Conservation (phyloP, 164 flowering plant genomes). For the Aristolochia californica region DNA sequence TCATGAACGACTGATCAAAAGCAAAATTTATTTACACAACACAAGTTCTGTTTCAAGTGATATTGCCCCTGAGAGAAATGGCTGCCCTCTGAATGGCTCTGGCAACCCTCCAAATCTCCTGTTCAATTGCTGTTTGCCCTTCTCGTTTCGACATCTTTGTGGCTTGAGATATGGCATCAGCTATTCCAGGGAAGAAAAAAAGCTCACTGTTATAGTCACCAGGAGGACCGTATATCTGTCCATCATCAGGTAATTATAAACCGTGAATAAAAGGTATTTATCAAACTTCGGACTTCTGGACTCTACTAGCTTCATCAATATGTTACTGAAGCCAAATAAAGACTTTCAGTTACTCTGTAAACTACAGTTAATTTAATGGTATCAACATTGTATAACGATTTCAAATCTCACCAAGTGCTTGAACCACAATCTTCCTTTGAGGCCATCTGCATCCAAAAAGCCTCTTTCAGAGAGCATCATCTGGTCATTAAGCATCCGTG, state of each 20-base stretch:
- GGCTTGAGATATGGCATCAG: conserved; percentile 38
- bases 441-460: conserved; percentile 73
- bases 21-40: conserved; percentile 21
- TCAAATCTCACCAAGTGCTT: conserved; percentile 69
- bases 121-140: conserved; percentile 30
- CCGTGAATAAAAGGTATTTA: not conserved
- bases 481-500: conserved; percentile 63
- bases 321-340: not conserved
- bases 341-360: not conserved
- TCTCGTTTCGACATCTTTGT: conserved; percentile 14
- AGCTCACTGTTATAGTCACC: conserved; percentile 36
- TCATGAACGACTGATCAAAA: conserved; percentile 70
- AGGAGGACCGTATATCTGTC: conserved; percentile 68
- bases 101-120: conserved; percentile 81
- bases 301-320: not conserved
- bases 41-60: conserved; percentile 4
- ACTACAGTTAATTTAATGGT: not conserved
- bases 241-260: not conserved
- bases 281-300: not conserved
- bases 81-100: conserved; percentile 70
- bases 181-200: conserved; percentile 67
- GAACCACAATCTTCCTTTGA: conserved; percentile 67
- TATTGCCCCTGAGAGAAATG: conserved; percentile 48
- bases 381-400: not conserved
- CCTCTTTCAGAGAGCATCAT: conserved; percentile 91